Evolutionary conservation across 176 grass and related monocot genomes (phyloP), one percentile per base, ranked within the genome.

Genomic region (Echinochloa phyllopogon): DNA sequence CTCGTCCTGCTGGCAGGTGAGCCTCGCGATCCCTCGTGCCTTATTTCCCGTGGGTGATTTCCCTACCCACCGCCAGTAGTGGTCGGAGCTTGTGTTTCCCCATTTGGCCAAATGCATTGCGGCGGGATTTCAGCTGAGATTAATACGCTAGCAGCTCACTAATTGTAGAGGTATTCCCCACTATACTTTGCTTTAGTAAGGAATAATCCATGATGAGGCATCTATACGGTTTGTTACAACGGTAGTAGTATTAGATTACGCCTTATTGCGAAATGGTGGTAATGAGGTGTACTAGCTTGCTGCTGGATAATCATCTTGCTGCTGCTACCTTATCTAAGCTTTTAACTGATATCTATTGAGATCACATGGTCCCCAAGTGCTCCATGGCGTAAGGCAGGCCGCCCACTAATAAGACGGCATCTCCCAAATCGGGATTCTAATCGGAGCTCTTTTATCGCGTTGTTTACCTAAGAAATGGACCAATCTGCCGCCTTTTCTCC

Each of bases 311-410:
- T n/a, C n/a, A n/a, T n/a, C n/a, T 82, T 72, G 72, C 78, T 57
- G 37, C n/a, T 2, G 65, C 65, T 82, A 78, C 78, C 56, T 29
- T 86, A 90, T 57, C 18, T 27, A 6, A 64, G 38, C 50, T 72
- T 64, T 58, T 10, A 72, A 65, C 72, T 5, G 80, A 72, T 77
- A 77, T 86, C 23, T 66, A 13, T 12, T 47, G 78, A 77, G 83
- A 63, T 82, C 73, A 86, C 78, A 90, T 72, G 78, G 78, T 42
- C 78, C 83, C 76, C 57, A 41, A 68, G 78, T 83, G 83, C 57
- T 90, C 56, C 57, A 78, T 72, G 79, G 27, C 65, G 65, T 83
- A 58, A 72, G 45, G 37, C 55, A 77, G 56, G 48, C 48, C 47
- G 40, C 78, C 72, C 65, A 82, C 57, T 82, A 82, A 63, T 82